Base-by-base conservation (phyloP, 2,329 filamentous ascomycete species). In the Epicoccum nigrum region DNA sequence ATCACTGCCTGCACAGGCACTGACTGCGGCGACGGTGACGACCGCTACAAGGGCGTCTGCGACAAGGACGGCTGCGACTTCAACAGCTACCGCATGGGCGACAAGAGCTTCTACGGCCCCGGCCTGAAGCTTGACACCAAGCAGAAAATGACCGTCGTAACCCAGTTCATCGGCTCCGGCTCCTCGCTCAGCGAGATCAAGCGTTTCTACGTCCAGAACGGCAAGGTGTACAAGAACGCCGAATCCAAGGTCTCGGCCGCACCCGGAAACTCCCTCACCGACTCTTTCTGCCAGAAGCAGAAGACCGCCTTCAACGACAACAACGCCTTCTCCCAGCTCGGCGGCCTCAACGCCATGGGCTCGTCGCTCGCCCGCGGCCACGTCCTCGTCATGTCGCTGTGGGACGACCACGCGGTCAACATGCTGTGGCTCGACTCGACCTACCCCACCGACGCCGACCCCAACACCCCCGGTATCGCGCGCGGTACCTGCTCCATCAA, bases 371-470 rank as follows among this genome's bases (percentile, higher is more conserved):
- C 70, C 5, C 62, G 77, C 25, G 84, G 84, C 28, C 85, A 87
- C 82, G 85, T 86, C 30, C 78, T 88, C 12, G 84, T 86, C 59
- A 79, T 88, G 77, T 80, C 77, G 19, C 74, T 86, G 52, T 83
- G 80, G 80, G 83, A 88, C 66, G 86, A 89, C 74, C 82, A 88
- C 73, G 73, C 81, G 53, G 75, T 82, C 65, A 81, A 86, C 75
- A 90, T 90, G 86, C 81, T 87, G 64, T 90, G 88, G 88, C 82
- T 91, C 63, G 87, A 90, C 77, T 83, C 82, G 54, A 81, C 76
- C 68, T 87, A 82, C 77, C 86, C 86, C 40, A 76, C 77, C 54
- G 65, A 70, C 44, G 63, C 58, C 25, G 64, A 69, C 58, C 48
- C 69, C 13, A 49, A 21, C 37, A 66, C 62, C 51, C 70, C 67